Evolutionary conservation across 441 rosid genomes (phyloP), one percentile per base, ranked within the genome.

Genomic region (Macaranga tanarius): DNA sequence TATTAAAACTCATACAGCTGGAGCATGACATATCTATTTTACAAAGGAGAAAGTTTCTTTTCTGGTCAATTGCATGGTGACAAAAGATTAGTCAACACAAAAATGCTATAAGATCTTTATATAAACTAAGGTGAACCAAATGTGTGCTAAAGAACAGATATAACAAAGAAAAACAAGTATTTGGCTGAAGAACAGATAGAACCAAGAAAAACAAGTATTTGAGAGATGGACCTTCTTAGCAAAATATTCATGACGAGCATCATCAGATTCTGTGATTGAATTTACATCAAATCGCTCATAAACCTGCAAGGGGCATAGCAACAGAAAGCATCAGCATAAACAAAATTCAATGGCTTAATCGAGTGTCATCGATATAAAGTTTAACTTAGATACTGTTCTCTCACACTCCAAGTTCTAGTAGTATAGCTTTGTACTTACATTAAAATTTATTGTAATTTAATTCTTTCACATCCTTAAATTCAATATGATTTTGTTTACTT

Each of bases 191-290:
- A 17, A 50, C 5, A 16, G 23, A 50, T 0, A 16, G 13, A 62
- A 40, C 44, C 5, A 69, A 50, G 12, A 26, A 55, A 62, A 59
- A 44, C 48, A 10, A 56, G 11, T 22, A 42, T 38, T 52, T 15
- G 75, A 42, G 70, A 75, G n/a, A 79, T 64, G 3, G 40, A 95
- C 99, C 95, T 91, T 92, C 76, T 84, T 85, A 48, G 88, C 74
- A 79, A 95, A 95, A 78, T 91, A 86, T 64, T 91, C 98, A 77
- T 87, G 85, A 74, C 99, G 97, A 62, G 92, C 96, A 84, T 90
- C 84, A 74, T 90, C 92, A 10, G 65, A 93, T 62, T 86, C 84
- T 67, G 65, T 78, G 52, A 86, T 74, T 44, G 93, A 87, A 55
- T 79, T 85, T 56, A 87, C 90, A 74, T 83, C 84, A 82, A 92